These are phyloP conservation scores for Fusarium nanum DNA, from an alignment of 2,329 filamentous ascomycete species.

Conservation along the genomic window DNA sequence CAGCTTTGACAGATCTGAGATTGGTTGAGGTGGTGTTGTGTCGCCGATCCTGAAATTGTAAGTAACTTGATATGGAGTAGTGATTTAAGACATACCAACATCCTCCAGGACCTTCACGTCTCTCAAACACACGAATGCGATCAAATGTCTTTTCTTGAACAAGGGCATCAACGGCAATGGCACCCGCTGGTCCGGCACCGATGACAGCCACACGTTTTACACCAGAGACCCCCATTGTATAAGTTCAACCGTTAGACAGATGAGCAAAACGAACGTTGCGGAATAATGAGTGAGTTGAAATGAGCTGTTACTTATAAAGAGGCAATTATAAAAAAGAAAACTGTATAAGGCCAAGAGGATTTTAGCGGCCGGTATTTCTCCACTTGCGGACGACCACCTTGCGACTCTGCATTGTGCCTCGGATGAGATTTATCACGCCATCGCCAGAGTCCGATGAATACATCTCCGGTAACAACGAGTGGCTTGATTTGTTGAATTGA, in stretches of 20 bases:
- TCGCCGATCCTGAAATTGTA: slow-evolving; percentile 56
- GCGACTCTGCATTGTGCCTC: slow-evolving; percentile 29
- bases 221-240: slow-evolving; percentile 18
- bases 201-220: slow-evolving; percentile 65
- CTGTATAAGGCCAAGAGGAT: slow-evolving; percentile 5
- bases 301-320: not conserved
- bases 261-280: not conserved
- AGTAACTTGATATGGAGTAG: not conserved
- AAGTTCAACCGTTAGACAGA: not conserved
- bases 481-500: not conserved
- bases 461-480: not conserved
- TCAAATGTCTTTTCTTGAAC: slow-evolving; percentile 69
- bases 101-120: slow-evolving; percentile 68
- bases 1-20: slow-evolving; percentile 60
- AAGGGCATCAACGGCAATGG: slow-evolving; percentile 70
- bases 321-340: slow-evolving; percentile 6
- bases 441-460: slow-evolving; percentile 4
- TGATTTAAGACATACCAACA: slow-evolving; percentile 63
- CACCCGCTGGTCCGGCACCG: slow-evolving; percentile 69
- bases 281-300: not conserved
- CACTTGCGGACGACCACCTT: slow-evolving; percentile 10
- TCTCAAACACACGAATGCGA: slow-evolving; percentile 70
- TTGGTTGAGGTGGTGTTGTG: slow-evolving; percentile 51
- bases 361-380: slow-evolving; percentile 34
- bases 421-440: slow-evolving; percentile 38